Evolutionary conservation across 2,329 filamentous ascomycete species (phyloP), one percentile per base, ranked within the genome.

Genomic region (Sphaceloma murrayae): DNA sequence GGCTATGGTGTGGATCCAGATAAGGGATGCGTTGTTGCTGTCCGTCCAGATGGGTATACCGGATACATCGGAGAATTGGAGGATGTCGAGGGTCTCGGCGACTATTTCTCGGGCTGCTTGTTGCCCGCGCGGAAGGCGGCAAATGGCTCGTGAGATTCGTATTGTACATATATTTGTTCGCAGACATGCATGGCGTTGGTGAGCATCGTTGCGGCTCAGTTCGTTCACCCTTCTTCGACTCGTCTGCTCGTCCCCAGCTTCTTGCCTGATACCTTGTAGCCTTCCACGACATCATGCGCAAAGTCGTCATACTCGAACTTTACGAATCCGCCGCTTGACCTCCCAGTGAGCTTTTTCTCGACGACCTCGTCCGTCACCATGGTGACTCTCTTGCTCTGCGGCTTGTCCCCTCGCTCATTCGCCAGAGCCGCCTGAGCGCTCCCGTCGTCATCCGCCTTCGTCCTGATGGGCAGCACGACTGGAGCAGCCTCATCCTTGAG

Each of bases 21-120:
- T 39, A 58, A 58, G 17, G 78, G 79, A 0, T 75, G 72, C 48
- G 62, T 75, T 3, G 72, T 80, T 0, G 61, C 77, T 1, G 58
- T 77, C 3, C 59, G 80, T 31, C 80, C 80, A 1, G 80, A 84
- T 62, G 75, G 80, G 54, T 77, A 83, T 57, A 72, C 82, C 22
- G 69, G 63, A 0, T 63, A 56, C 42, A 52, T 73, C 14, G 64
- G 64, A 4, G 57, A 58, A 19, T 19, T 65, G 34, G 59, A 64
- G 24, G 54, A 55, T 47, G 56, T 45, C 2, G 27, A 45, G 13
- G 46, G 26, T 10, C 27, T 48, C 13, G 26, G 24, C 18, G 29
- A 34, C 24, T 48, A 44, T 27, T 48, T 48, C 29, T 31, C 22
- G 9, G 46, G 40, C n/a, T 48, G 43, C 34, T 16, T 47, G 19